Evolutionary conservation across 2,329 filamentous ascomycete genomes (phyloP), one percentile per base, ranked within the genome.

Genomic region (Mycosphaerella sp.): DNA sequence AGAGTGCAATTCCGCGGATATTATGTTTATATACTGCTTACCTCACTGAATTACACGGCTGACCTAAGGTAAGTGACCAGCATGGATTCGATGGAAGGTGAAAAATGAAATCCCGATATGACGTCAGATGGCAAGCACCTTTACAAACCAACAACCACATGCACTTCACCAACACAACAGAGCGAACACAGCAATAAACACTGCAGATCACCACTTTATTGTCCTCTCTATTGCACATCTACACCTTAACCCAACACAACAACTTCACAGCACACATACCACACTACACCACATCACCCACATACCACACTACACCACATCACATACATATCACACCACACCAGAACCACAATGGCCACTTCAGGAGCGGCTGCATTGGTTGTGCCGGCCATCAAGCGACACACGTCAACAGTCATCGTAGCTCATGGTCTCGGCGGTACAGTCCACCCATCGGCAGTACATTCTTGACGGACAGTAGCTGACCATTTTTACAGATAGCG

Each of bases 361-460:
- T 59, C 73, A 39, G 58, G 65, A 27, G 70, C 71, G 56, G 73
- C 75, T 50, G 74, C 74, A 9, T 75, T 93, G 49, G 78, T 93
- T 16, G 83, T 95, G 54, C 87, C 88, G 25, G 87, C 90, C 36
- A 74, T 87, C 30, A 86, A 81, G 66, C 82, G 81, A 66, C 93
- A 97, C 72, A 96, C 93, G 34, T 89, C 89, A 18, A 96, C 91
- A 2, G 86, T 97, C 63, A 97, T 98, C 64, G 89, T 96, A 71
- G 79, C 87, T 46, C 93, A 98, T 69, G 93, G 93, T 12, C 76
- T 98, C 35, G 93, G 93, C 57, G 78, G 70, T 70, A 62, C 27
- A 21, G 37, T 40, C 35, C 37, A 8, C 44, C 43, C 25, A 41
- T 6, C 6, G 28, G 18, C 14, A 47, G 40, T 43, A 41, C 49